phyloP scores from a whole-genome alignment of 2,329 filamentous ascomycete species.

The Escovopsis sp. region DNA sequence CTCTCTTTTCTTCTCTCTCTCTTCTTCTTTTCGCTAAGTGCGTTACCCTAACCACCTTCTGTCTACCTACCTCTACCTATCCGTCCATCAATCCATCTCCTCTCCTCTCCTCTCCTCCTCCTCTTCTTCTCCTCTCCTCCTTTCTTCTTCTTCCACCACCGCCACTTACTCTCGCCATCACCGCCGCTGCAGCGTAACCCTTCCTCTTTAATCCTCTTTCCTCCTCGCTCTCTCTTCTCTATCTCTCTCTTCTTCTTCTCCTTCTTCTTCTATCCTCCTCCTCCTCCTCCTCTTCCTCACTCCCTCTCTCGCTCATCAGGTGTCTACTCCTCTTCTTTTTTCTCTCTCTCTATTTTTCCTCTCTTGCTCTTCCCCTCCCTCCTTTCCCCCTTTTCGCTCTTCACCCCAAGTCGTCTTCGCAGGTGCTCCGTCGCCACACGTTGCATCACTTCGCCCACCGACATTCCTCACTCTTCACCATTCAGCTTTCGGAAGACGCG shows the following conservation, averaged over 20 bases:
- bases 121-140: slow-evolving; percentile 15
- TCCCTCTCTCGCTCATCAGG: neutral
- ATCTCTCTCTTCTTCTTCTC: slow-evolving; percentile 10
- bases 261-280: slow-evolving; percentile 15
- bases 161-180: too few species aligned
- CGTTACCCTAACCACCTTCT: too few species aligned
- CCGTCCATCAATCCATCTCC: too few species aligned
- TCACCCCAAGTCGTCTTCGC: slow-evolving; percentile 4
- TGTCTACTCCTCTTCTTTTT: slow-evolving; percentile 1
- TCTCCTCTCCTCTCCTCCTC: slow-evolving; percentile 4
- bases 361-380: slow-evolving; percentile 2
- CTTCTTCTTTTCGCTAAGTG: neutral
- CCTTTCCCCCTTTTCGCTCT: slow-evolving; percentile 3
- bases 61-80: too few species aligned
- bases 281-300: slow-evolving; percentile 11
- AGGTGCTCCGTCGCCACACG: slow-evolving; percentile 1
- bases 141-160: slow-evolving; percentile 4
- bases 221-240: slow-evolving; percentile 8
- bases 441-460: slow-evolving; percentile 1
- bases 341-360: slow-evolving; percentile 4
- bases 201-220: neutral
- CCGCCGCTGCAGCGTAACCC: neutral
- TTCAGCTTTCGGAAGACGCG: neutral
- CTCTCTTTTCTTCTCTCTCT: slow-evolving; percentile 15
- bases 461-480: too few species aligned